Evolutionary conservation across 1,139 yeast genomes (phyloP).

Genomic region (Taphrina confusa): DNA sequence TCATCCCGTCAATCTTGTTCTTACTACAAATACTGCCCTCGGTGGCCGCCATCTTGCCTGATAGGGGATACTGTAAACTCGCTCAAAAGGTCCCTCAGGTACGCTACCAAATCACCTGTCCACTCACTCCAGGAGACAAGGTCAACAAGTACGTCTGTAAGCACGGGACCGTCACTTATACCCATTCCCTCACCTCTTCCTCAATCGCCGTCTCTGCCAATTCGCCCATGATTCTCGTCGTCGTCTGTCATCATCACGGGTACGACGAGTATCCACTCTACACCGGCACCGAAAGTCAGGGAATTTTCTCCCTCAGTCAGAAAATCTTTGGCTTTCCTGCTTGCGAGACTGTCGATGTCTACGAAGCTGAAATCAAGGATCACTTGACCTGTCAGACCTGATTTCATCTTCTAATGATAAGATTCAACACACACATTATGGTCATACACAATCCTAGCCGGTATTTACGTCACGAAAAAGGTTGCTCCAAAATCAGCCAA

Average conservation of each 20-base stretch:
- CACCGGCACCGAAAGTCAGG: background rate
- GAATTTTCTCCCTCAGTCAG: background rate
- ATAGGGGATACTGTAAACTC: background rate
- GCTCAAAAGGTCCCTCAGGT: background rate
- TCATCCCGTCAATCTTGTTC: too few species aligned
- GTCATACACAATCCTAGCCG: too few species aligned
- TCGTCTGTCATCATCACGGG: conserved; percentile 1
- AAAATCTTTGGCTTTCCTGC: background rate
- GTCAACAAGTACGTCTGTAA: background rate
- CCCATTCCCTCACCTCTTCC: background rate
- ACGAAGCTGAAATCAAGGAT: background rate
- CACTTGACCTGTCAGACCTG: background rate
- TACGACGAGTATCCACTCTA: conserved; percentile 2
- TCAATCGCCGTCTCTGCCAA: background rate
- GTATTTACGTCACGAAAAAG: too few species aligned
- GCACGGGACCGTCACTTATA: background rate
- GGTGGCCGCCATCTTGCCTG: background rate
- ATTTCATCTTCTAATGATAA: too few species aligned
- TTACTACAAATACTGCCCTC: too few species aligned
- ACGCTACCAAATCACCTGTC: background rate
- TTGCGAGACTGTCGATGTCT: background rate
- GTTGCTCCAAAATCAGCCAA: too few species aligned
- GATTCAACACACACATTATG: too few species aligned
- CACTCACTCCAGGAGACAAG: background rate
- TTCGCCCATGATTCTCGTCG: background rate